Conservation (phyloP, 139 green algal genomes). For the Coelastrella sp. region DNA sequence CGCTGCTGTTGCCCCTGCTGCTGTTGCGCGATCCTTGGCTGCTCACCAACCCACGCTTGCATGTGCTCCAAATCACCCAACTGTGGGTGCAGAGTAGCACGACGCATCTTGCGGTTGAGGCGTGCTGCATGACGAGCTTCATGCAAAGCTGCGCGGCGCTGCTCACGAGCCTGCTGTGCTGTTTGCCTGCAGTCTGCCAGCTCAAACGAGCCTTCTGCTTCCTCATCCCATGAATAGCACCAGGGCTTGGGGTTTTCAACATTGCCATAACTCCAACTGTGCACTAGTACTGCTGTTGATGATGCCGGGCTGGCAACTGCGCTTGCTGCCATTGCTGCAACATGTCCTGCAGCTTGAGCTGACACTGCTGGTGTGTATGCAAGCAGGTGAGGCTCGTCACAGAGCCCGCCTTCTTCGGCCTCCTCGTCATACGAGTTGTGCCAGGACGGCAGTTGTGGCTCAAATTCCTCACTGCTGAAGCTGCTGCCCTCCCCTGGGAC, state of each 20-base stretch:
- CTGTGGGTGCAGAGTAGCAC: constrained; percentile 30
- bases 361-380: neutral
- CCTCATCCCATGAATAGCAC: constrained; percentile 43
- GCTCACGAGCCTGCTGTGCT: constrained; percentile 56
- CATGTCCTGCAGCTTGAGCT: neutral
- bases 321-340: neutral
- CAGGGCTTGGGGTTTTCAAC: constrained; percentile 18
- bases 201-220: constrained; percentile 49
- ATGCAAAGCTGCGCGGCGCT: constrained; percentile 76
- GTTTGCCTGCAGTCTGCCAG: constrained; percentile 19
- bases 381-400: constrained; percentile 5
- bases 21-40: neutral
- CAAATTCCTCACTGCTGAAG: neutral
- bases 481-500: neutral
- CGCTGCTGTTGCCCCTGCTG: constrained; percentile 6
- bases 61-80: constrained; percentile 48
- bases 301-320: neutral
- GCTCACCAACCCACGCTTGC: constrained; percentile 24
- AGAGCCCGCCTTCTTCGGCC: constrained; percentile 35
- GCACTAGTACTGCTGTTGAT: neutral
- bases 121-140: constrained; percentile 61
- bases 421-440: constrained; percentile 52
- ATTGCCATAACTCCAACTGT: constrained; percentile 11
- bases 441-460: neutral
- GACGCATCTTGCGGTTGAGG: constrained; percentile 58